These are phyloP conservation scores for Exophiala oligosperma DNA, from an alignment of 2,329 filamentous ascomycete species.

Conservation along the genomic window DNA sequence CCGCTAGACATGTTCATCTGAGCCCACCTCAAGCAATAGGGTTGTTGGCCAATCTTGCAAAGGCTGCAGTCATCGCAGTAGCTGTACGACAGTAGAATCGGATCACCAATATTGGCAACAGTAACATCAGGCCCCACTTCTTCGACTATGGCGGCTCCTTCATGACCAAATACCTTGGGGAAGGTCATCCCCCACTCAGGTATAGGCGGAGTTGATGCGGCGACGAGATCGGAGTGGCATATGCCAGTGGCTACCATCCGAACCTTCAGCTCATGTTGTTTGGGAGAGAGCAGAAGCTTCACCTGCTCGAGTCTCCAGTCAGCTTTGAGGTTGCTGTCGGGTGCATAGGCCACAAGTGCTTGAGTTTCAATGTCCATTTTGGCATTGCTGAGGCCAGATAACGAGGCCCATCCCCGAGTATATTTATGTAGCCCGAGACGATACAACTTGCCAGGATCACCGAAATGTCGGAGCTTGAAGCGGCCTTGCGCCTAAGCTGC, in stretches of 20 bases:
- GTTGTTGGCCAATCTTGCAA: constrained; percentile 27
- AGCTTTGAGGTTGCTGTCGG: too few species aligned
- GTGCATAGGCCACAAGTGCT: too few species aligned
- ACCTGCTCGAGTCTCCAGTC: constrained; percentile 16
- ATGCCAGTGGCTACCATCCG: constrained; percentile 56
- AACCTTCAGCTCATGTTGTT: constrained; percentile 50
- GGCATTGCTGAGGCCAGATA: too few species aligned
- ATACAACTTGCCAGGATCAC: too few species aligned
- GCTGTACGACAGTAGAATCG: constrained; percentile 51
- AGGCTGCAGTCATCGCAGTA: constrained; percentile 48
- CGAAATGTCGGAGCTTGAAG: too few species aligned
- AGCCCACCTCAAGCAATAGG: too few species aligned
- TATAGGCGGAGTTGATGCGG: constrained; percentile 39
- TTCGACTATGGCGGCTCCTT: constrained; percentile 56
- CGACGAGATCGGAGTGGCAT: constrained; percentile 56
- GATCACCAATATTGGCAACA: constrained; percentile 46
- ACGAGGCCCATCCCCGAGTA: too few species aligned
- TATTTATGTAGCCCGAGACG: too few species aligned
- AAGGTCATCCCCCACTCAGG: constrained; percentile 33
- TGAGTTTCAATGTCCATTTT: too few species aligned
- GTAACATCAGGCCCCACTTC: constrained; percentile 44
- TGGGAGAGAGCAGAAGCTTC: constrained; percentile 4
- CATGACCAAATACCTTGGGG: constrained; percentile 54
- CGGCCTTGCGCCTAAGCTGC: too few species aligned
- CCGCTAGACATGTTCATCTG: too few species aligned